Evolutionary conservation across 306 rosid genomes (phyloP).

Genomic region (Macrotyloma uniflorum): DNA sequence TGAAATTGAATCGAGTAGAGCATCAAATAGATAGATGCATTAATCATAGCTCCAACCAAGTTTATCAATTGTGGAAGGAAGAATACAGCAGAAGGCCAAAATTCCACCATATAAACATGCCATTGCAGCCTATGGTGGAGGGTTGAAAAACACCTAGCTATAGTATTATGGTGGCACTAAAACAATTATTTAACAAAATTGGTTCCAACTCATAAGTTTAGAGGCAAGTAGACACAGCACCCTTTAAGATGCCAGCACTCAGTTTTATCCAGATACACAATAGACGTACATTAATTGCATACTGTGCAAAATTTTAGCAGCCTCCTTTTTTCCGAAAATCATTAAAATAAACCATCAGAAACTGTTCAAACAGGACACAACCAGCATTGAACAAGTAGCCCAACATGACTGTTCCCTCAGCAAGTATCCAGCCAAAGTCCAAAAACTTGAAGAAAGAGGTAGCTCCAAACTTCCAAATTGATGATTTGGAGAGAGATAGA

Average conservation of each 20-base stretch:
- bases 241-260: constrained; percentile 2
- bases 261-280: neutral
- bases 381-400: too few relatives aligned
- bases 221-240: neutral
- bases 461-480: neutral
- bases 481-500: neutral
- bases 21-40: neutral
- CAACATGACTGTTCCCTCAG: neutral
- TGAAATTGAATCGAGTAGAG: neutral
- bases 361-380: neutral
- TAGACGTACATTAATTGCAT: neutral
- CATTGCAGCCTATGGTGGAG: too few relatives aligned
- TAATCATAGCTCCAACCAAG: neutral
- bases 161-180: too few relatives aligned
- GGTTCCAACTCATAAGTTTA: neutral
- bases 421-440: neutral
- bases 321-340: neutral
- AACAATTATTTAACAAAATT: too few relatives aligned
- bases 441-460: neutral
- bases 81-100: too few relatives aligned
- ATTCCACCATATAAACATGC: too few relatives aligned
- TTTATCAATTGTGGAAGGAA: too few relatives aligned
- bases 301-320: neutral
- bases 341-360: neutral
- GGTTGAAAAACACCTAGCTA: too few relatives aligned